Evolutionary conservation across 169 alveolate species (phyloP), one percentile per base, ranked within the genome.

Genomic region (Plasmodium gonderi): DNA sequence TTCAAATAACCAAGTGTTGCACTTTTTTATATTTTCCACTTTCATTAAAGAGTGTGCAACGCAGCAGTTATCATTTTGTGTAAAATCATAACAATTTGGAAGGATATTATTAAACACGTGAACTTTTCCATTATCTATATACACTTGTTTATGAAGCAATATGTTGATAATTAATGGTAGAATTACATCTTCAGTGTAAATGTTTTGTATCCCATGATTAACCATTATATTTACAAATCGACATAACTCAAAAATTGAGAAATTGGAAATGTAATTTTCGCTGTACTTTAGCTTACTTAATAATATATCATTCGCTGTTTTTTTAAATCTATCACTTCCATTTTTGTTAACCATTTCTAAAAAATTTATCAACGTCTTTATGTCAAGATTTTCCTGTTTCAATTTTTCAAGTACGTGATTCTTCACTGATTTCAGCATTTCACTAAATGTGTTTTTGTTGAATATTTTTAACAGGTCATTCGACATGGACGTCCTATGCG

Each of bases 231-330:
- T 83, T 47, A 83, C 20, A 44, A 69, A 72, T 72, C 92, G 54
- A 42, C 92, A 83, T 38, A 83, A 31, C 20, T 83, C 75, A 76
- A 83, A 83, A 23, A 45, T 69, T 17, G 92, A 45, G 42, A 83
- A 83, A n/a, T 83, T 45, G 4, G 3, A 64, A 40, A 83, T 83
- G 14, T 51, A 26, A 4, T 9, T 20, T 9, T 9, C 45, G 45
- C 40, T 29, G 14, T 12, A 4, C 72, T 60, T n/a, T n/a, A 60
- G 12, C 72, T 60, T 60, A 1, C 26, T 23, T 17, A 77, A 2
- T 1, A 42, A 51, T 20, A 76, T n/a, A 2, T 7, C 42, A 1
- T 11, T 17, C 11, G 31, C 33, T 5, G 11, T 54, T 23, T 4
- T 31, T 12, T 26, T 76, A 20, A 33, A 20, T 36, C 23, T 31